Evolutionary conservation across 2,329 filamentous ascomycete species (phyloP), one percentile per base, ranked within the genome.

Genomic region (Alternaria consortialis): DNA sequence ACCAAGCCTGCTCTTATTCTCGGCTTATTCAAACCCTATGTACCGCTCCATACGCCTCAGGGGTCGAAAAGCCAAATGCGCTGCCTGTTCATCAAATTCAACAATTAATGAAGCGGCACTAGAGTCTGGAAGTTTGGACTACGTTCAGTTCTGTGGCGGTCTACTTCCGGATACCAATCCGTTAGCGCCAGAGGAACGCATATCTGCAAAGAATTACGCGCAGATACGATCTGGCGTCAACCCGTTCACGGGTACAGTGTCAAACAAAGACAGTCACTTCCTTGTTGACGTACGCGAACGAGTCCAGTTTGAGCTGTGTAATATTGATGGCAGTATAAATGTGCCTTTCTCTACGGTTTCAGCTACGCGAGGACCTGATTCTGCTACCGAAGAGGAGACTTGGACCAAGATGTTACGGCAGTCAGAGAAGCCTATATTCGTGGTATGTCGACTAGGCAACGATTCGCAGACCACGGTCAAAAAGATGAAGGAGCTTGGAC

Each of bases 231-330:
- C 70, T 0, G 73, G 73, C 12, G 65, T 75, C 8, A 77, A 78
- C 58, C 74, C 76, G 1, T 75, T 74, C 50, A 77, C 73, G 2
- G 76, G 72, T 20, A 68, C 68, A 20, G 66, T 71, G 3, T 72
- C 71, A 29, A 73, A 59, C 11, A 73, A 62, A 37, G 68, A 77
- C 47, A 77, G 67, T 15, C 87, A 90, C 54, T 73, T 92, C 1
- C 79, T 97, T 2, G 78, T 98, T 2, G 95, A 98, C 67, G 93
- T 97, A 1, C 85, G 95, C 2, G 93, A 97, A 68, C 88, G 88
- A 70, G 91, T 93, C 29, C 92, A 97, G 62, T 97, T 92, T 67
- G 90, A 91, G 15, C 88, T 98, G 44, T 93, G 90, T 65, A 88
- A 85, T 62, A 83, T 99, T 7, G 83, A 88, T 0, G 91, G 91